These are phyloP conservation scores for Ganoderma resinaceum DNA, from an alignment of 1,284 basidiomycete species.

Conservation along the genomic window DNA sequence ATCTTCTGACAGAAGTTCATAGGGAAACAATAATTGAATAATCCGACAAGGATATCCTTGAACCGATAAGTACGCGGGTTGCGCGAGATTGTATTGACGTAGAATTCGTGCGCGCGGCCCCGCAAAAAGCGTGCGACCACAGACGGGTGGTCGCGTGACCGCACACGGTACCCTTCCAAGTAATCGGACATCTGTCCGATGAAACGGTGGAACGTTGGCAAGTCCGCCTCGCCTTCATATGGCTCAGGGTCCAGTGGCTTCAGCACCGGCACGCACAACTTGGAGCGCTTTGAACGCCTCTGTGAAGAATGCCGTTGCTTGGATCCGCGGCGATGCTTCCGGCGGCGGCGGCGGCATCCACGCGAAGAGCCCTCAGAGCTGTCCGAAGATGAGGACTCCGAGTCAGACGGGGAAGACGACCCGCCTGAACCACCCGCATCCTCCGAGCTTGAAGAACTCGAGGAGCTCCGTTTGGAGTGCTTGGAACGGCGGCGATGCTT, in stretches of 20 bases:
- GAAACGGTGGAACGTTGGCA: conserved; percentile 31
- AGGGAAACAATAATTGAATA: conserved; percentile 55
- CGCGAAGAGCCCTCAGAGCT: background rate
- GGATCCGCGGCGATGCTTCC: background rate
- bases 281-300: background rate
- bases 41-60: conserved; percentile 40
- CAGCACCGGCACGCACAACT: background rate
- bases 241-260: conserved; percentile 28
- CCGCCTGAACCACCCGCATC: background rate
- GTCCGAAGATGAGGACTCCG: background rate
- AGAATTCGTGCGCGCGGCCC: conserved; percentile 49
- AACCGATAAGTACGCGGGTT: conserved; percentile 35
- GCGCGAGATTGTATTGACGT: conserved; percentile 40
- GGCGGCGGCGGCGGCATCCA: background rate
- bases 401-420: background rate
- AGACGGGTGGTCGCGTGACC: background rate
- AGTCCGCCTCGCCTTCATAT: conserved; percentile 26
- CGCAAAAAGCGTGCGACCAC: conserved; percentile 34
- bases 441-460: background rate
- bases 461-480: too few species aligned
- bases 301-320: background rate
- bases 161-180: conserved; percentile 14
- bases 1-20: conserved; percentile 41
- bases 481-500: background rate
- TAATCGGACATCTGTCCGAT: conserved; percentile 21